Percentiles rank a stretch among this genome's conserved stretches.
phyloP scores from a whole-genome alignment of 768 basidiomycete genomes.

The Pleurotus tuber-regium region DNA sequence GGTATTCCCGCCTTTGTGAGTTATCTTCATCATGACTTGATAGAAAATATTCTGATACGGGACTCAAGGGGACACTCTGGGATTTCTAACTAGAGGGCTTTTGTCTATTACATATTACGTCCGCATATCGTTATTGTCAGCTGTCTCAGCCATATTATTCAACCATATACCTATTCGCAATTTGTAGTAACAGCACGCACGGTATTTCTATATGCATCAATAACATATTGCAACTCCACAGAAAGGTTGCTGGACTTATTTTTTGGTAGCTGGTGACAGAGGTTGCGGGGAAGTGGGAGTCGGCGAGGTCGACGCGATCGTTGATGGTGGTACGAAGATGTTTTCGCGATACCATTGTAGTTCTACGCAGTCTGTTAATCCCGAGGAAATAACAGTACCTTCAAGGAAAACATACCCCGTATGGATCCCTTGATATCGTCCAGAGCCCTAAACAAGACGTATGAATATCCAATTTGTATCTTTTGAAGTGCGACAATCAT shows the following conservation, averaged over 20 bases:
- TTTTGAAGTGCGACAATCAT: conserved; percentile 12
- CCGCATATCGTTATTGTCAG: conserved; percentile 11
- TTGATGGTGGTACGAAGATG: conserved; percentile 62
- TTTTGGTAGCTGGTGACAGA: background rate
- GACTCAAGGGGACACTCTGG: conserved; percentile 62
- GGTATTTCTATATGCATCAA: background rate
- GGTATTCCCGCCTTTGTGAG: conserved; percentile 67
- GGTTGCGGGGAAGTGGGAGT: background rate
- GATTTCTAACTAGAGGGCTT: conserved; percentile 48
- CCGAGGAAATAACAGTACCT: background rate
- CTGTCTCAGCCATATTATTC: background rate
- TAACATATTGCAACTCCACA: background rate
- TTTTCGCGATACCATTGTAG: conserved; percentile 76
- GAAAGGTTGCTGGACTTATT: background rate
- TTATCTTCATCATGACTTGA: conserved; percentile 8
- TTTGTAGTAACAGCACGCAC: conserved; percentile 10
- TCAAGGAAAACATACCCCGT: background rate
- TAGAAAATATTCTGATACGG: background rate
- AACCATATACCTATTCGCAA: conserved; percentile 7
- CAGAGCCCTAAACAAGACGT: conserved; percentile 53
- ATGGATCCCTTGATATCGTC: conserved; percentile 77
- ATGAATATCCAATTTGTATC: background rate
- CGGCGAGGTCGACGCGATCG: conserved; percentile 15
- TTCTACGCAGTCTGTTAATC: conserved; percentile 43
- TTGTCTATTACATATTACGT: background rate